Percentiles rank a stretch among this genome's conserved stretches.
Conservation (phyloP, 2,329 filamentous ascomycete genomes). For the Daldinia eschscholtzii region DNA sequence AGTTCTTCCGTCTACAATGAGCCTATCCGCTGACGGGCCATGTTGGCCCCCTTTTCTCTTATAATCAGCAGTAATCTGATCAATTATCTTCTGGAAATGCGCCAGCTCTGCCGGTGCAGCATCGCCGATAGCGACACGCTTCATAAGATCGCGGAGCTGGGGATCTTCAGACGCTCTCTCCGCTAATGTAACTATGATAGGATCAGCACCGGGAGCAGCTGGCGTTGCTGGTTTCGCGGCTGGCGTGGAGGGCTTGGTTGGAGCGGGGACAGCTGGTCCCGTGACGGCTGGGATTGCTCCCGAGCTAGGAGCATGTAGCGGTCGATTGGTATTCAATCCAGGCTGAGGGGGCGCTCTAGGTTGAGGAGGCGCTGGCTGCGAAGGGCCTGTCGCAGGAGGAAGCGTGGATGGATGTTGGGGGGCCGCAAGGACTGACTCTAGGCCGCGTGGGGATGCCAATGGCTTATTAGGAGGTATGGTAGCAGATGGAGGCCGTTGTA, state of each 20-base stretch:
- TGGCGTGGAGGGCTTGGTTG: conserved; percentile 41
- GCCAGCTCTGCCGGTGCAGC: conserved; percentile 78
- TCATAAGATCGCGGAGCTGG: conserved; percentile 82
- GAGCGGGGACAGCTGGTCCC: conserved; percentile 42
- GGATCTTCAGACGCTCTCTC: conserved; percentile 80
- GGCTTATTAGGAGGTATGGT: conserved; percentile 38
- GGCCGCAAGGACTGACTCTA: conserved; percentile 53
- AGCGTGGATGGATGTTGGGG: conserved; percentile 48
- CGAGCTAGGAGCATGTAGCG: conserved; percentile 46
- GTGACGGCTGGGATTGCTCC: conserved; percentile 30
- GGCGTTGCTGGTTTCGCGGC: conserved; percentile 45
- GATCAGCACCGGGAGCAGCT: conserved; percentile 66
- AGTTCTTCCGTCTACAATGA: conserved; percentile 67
- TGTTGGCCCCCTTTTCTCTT: conserved; percentile 64
- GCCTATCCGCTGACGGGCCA: conserved; percentile 66
- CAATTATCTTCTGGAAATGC: conserved; percentile 84
- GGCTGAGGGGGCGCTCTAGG: conserved; percentile 48
- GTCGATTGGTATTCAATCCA: conserved; percentile 43
- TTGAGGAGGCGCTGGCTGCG: conserved; percentile 51
- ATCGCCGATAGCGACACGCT: conserved; percentile 81
- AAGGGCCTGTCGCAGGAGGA: conserved; percentile 40
- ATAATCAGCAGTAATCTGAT: conserved; percentile 76
- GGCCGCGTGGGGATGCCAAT: conserved; percentile 46
- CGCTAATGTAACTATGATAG: conserved; percentile 83
- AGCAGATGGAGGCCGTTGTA: conserved; percentile 35